These are phyloP conservation scores for barrel medic (Medicago truncatula) DNA, from an alignment of 306 rosid genomes.

Conservation along the genomic window MtrunA17r5.0-ANR NC_053044.1:58040001-58040500, in stretches of 20 bases:
- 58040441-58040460: conserved; percentile 56
- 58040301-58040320: not conserved
- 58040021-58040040: too few relatives aligned
- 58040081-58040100: too few relatives aligned
- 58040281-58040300: not conserved
- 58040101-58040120: too few relatives aligned
- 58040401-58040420: conserved; percentile 67
- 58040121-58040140: too few relatives aligned
- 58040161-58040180: too few relatives aligned
- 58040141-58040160: too few relatives aligned
- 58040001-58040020: too few relatives aligned
- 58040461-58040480: conserved; percentile 55
- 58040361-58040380: conserved; percentile 76
- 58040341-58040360: conserved; percentile 73
- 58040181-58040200: too few relatives aligned
- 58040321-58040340: not conserved
- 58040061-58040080: too few relatives aligned
- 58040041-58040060: too few relatives aligned
- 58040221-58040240: not conserved
- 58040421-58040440: conserved; percentile 60
- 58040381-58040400: conserved; percentile 68
- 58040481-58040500: conserved; percentile 55
- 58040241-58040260: not conserved
- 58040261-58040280: not conserved
- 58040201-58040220: too few relatives aligned